A percentile compares a stretch with the other conserved stretches of the same genome.
Evolutionary conservation across 495 filamentous ascomycete genomes (phyloP).

Genomic region (Sabuloglossum arenarium): DNA sequence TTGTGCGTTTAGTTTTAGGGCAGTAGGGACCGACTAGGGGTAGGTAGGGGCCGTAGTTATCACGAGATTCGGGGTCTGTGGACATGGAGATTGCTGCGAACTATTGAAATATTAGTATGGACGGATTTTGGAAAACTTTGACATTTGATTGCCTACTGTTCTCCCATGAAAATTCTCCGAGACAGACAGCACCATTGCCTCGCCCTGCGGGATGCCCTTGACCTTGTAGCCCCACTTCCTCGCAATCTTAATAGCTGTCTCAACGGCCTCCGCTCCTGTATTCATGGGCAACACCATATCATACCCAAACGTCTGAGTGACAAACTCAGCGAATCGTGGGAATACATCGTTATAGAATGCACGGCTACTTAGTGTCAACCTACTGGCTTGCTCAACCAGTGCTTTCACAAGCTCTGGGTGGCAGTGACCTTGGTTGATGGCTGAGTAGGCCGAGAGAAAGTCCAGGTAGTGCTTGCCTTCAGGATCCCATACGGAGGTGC

Average conservation of each 20-base stretch:
- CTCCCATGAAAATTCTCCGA: constrained; percentile 92
- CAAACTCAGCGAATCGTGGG: constrained; percentile 83
- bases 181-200: constrained; percentile 65
- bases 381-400: constrained; percentile 71
- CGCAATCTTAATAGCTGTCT: constrained; percentile 93
- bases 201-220: constrained; percentile 50
- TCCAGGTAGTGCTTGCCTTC: constrained; percentile 95
- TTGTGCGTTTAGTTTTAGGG: constrained; percentile 55
- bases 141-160: constrained; percentile 37
- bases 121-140: constrained; percentile 8
- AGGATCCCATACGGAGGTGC: constrained; percentile 86
- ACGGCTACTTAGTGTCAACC: constrained; percentile 80
- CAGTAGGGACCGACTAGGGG: constrained; percentile 63
- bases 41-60: constrained; percentile 92
- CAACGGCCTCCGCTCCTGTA: constrained; percentile 95
- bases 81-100: constrained; percentile 92
- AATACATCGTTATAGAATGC: constrained; percentile 99
- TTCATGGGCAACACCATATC: constrained; percentile 99
- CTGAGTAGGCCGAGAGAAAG: constrained; percentile 93
- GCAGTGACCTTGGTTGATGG: constrained; percentile 97
- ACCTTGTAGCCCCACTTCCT: constrained; percentile 93
- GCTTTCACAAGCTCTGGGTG: constrained; percentile 88
- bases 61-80: constrained; percentile 81
- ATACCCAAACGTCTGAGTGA: constrained; percentile 74
- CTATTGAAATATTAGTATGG: constrained; percentile 23